phyloP scores from a whole-genome alignment of 495 filamentous ascomycete genomes.

The Trichoderma parareesei region DNA sequence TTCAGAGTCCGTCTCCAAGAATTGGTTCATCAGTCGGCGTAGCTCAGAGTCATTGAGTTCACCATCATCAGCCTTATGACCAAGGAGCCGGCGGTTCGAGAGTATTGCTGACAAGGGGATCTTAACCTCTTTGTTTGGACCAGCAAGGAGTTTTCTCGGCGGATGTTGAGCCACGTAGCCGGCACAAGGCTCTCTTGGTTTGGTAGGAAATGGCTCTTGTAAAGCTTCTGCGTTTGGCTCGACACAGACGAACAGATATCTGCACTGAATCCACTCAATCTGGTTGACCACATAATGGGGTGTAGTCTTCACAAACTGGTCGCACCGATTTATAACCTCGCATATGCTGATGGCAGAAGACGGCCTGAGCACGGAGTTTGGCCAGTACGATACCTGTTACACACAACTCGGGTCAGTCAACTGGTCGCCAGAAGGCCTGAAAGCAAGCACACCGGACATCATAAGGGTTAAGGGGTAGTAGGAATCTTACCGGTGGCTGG shows the following conservation, averaged over 20 bases:
- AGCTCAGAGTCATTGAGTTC: not conserved
- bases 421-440: no score
- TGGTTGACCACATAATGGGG: slow-evolving; percentile 68
- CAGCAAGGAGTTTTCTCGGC: slow-evolving; percentile 10
- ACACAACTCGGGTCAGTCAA: not conserved
- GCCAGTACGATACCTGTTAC: slow-evolving; percentile 41
- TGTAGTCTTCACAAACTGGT: slow-evolving; percentile 43
- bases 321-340: slow-evolving; percentile 74
- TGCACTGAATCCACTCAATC: slow-evolving; percentile 83
- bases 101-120: slow-evolving; percentile 27
- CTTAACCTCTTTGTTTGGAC: not conserved
- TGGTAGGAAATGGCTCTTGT: not conserved
- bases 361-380: slow-evolving; percentile 53
- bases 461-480: no score
- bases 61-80: not conserved
- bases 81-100: not conserved
- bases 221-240: not conserved
- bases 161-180: slow-evolving; percentile 19
- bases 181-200: slow-evolving; percentile 16
- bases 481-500: not conserved
- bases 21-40: not conserved
- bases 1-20: no score
- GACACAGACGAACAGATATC: slow-evolving; percentile 69
- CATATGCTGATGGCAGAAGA: slow-evolving; percentile 63
- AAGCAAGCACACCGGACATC: no score